Percentiles rank a stretch among this genome's conserved stretches.
Conservation (phyloP, 257 asterid species). For the Fraxinus anomala region DNA sequence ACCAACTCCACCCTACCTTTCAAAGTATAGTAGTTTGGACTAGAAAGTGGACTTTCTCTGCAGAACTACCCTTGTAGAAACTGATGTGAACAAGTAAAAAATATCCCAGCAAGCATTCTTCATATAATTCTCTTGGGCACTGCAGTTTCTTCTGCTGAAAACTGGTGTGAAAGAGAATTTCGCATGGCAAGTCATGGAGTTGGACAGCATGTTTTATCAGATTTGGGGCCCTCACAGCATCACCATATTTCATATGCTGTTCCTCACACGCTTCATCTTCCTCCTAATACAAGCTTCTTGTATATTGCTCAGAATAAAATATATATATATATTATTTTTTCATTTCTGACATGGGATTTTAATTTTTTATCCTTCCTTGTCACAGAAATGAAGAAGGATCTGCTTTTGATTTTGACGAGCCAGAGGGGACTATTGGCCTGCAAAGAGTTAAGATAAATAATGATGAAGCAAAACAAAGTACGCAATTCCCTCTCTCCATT, state of each 20-base stretch:
- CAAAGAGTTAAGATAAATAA: slow-evolving; percentile 36
- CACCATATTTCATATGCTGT: slow-evolving; percentile 36
- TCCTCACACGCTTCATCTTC: slow-evolving; percentile 38
- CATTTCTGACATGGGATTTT: slow-evolving; percentile 12
- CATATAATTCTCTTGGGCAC: not conserved
- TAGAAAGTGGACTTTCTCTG: not conserved
- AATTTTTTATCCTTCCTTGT: not conserved
- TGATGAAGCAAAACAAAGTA: slow-evolving; percentile 47
- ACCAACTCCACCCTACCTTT: not conserved
- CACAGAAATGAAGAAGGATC: slow-evolving; percentile 39
- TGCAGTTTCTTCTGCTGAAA: not conserved
- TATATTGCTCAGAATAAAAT: slow-evolving; percentile 8
- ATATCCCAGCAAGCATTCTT: not conserved
- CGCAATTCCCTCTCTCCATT: not conserved
- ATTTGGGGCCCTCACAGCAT: slow-evolving; percentile 34
- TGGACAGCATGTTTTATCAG: slow-evolving; percentile 38
- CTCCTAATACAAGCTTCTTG: slow-evolving; percentile 40
- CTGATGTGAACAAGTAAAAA: not conserved
- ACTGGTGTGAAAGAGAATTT: slow-evolving; percentile 38
- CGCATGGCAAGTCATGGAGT: slow-evolving; percentile 54
- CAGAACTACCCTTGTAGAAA: not conserved
- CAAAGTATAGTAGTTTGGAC: not conserved
- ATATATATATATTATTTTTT: not conserved
- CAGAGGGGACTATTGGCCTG: slow-evolving; percentile 45
- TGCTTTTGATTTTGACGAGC: slow-evolving; percentile 48